These are phyloP conservation scores for Amyloporia xantha DNA, from an alignment of 768 basidiomycete species.

Conservation along the genomic window DNA sequence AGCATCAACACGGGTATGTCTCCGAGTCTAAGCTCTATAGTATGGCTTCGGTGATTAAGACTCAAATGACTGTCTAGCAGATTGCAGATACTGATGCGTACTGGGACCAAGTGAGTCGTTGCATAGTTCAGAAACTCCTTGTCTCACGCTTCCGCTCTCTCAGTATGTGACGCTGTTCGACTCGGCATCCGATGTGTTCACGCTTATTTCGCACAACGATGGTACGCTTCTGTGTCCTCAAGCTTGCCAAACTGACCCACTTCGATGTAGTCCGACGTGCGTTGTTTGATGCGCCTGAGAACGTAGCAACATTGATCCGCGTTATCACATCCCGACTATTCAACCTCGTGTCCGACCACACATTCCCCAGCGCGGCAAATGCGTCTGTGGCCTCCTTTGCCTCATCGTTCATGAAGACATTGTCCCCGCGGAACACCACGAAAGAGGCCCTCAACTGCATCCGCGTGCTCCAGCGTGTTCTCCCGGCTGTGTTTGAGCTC, in stretches of 20 bases:
- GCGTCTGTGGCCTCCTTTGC: constrained; percentile 61
- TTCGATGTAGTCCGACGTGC: constrained; percentile 65
- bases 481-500: constrained; percentile 85
- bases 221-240: constrained; percentile 40
- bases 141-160: background rate
- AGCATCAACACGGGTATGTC: constrained; percentile 61
- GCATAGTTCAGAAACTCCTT: background rate
- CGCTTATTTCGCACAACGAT: constrained; percentile 80
- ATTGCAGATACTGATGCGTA: constrained; percentile 73
- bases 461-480: constrained; percentile 80
- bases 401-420: constrained; percentile 60
- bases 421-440: constrained; percentile 60
- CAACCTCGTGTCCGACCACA: constrained; percentile 72
- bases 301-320: constrained; percentile 75
- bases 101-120: constrained; percentile 73
- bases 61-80: constrained; percentile 37
- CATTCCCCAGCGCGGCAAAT: constrained; percentile 57
- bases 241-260: background rate
- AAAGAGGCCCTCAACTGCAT: constrained; percentile 90
- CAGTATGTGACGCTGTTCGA: constrained; percentile 85
- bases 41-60: background rate
- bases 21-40: background rate
- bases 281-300: constrained; percentile 76
- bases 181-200: constrained; percentile 86
- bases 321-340: constrained; percentile 64